Percentiles rank a stretch among this genome's conserved stretches.
Conservation (phyloP, 805 yeast genomes). For the Barnettozyma salicaria region DNA sequence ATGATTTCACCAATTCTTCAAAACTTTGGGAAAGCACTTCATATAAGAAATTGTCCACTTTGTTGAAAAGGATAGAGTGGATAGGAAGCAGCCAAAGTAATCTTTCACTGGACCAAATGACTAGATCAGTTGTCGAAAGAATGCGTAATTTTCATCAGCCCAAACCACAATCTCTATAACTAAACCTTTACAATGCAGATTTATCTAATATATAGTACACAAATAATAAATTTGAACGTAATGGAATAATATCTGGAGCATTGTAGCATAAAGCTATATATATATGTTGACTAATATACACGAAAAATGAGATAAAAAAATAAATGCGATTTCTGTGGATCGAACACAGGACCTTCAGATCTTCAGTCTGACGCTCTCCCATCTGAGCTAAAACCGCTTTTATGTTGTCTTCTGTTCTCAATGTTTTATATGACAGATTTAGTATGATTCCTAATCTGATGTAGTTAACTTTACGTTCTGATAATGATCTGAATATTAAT, state of each 20-base stretch:
- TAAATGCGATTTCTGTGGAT: constrained; percentile 58
- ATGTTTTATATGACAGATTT: too few species aligned
- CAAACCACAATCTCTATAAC: too few species aligned
- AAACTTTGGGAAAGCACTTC: constrained; percentile 20
- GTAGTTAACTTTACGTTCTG: too few species aligned
- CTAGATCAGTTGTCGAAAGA: constrained; percentile 12
- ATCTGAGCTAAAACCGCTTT: constrained; percentile 27
- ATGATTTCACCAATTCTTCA: constrained; percentile 15
- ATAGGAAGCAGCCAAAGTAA: constrained; percentile 7
- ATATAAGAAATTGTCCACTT: constrained; percentile 18
- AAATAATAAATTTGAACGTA: neutral
- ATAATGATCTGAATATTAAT: too few species aligned
- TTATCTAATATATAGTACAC: too few species aligned
- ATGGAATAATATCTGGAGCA: neutral
- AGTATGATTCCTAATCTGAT: too few species aligned
- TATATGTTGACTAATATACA: neutral
- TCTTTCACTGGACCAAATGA: constrained; percentile 16
- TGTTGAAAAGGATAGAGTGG: constrained; percentile 21
- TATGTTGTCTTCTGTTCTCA: constrained; percentile 29
- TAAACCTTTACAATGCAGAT: too few species aligned
- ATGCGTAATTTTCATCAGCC: too few species aligned
- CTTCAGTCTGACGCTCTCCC: constrained; percentile 29
- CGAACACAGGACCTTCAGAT: constrained; percentile 81
- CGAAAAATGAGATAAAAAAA: constrained; percentile 7
- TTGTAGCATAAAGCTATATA: neutral